A percentile compares a stretch with the other conserved stretches of the same genome.
phyloP scores from a whole-genome alignment of 2,329 filamentous ascomycete genomes.

The Pseudofabraea citricarpa region DNA sequence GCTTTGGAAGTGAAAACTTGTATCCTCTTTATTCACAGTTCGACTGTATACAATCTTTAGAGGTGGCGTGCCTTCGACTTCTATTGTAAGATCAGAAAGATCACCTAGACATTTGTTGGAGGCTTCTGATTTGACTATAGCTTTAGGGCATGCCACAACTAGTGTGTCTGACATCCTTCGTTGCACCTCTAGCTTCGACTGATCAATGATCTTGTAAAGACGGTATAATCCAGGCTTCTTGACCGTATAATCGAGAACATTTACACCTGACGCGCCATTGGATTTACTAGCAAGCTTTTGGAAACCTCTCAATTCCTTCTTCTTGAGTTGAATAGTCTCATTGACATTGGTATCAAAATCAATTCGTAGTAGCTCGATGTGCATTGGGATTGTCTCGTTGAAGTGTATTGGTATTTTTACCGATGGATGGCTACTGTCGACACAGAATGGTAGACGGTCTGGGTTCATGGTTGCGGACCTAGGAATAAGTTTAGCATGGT shows the following conservation, averaged over 20 bases:
- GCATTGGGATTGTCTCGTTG: conserved; percentile 85
- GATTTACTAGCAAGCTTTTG: conserved; percentile 60
- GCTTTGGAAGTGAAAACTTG: conserved; percentile 86
- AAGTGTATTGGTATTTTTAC: conserved; percentile 79
- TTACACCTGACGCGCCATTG: conserved; percentile 53
- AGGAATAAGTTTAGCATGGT: conserved; percentile 8
- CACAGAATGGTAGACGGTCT: conserved; percentile 72
- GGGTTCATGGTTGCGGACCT: conserved; percentile 86
- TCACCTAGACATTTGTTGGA: conserved; percentile 78
- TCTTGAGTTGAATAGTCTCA: conserved; percentile 72
- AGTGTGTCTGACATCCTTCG: conserved; percentile 71
- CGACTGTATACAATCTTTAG: conserved; percentile 91
- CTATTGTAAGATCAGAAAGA: conserved; percentile 76
- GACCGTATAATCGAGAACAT: conserved; percentile 67
- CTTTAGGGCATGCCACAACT: conserved; percentile 81
- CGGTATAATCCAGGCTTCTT: conserved; percentile 88
- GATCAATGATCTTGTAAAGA: conserved; percentile 79
- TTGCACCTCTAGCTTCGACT: conserved; percentile 90
- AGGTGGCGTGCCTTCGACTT: conserved; percentile 84
- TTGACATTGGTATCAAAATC: conserved; percentile 78
- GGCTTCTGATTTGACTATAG: conserved; percentile 61
- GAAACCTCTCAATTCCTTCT: conserved; percentile 69
- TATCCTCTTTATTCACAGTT: conserved; percentile 76
- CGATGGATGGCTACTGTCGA: conserved; percentile 57
- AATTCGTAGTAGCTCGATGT: conserved; percentile 82